Evolutionary conservation across 2,329 filamentous ascomycete genomes (phyloP).

Genomic region (Colletotrichum sp.): DNA sequence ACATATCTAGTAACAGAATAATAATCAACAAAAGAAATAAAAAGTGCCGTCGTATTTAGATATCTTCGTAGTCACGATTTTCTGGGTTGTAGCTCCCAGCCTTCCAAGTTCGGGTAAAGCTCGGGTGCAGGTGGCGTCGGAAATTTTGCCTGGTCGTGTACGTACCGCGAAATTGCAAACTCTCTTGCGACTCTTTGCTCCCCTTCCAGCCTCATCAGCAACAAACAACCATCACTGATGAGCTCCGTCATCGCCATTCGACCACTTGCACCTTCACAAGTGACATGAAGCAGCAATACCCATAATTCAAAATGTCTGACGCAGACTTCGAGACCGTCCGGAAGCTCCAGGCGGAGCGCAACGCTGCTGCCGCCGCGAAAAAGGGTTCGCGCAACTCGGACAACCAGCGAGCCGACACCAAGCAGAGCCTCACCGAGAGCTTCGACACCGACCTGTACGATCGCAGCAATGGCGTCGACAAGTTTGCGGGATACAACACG

Average conservation of each 20-base stretch:
- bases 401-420: constrained; percentile 86
- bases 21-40: neutral
- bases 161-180: constrained; percentile 21
- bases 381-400: constrained; percentile 85
- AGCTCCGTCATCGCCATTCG: constrained; percentile 21
- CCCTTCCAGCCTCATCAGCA: constrained; percentile 27
- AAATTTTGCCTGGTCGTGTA: constrained; percentile 23
- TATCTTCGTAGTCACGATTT: neutral
- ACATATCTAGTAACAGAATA: neutral
- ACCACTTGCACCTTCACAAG: constrained; percentile 20
- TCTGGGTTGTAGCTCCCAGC: neutral
- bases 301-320: constrained; percentile 65
- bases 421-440: constrained; percentile 87
- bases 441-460: constrained; percentile 92
- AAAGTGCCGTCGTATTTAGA: neutral
- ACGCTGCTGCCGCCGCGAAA: constrained; percentile 77
- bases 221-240: constrained; percentile 26
- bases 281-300: constrained; percentile 39
- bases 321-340: constrained; percentile 88
- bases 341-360: constrained; percentile 91
- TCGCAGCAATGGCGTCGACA: constrained; percentile 74
- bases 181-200: constrained; percentile 20
- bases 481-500: constrained; percentile 89
- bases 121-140: constrained; percentile 37
- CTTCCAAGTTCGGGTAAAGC: constrained; percentile 33